A percentile compares a stretch with the other conserved stretches of the same genome.
These are phyloP conservation scores for Quambalaria eucalypti DNA, from an alignment of 1,284 basidiomycete species.

Conservation along the genomic window DNA sequence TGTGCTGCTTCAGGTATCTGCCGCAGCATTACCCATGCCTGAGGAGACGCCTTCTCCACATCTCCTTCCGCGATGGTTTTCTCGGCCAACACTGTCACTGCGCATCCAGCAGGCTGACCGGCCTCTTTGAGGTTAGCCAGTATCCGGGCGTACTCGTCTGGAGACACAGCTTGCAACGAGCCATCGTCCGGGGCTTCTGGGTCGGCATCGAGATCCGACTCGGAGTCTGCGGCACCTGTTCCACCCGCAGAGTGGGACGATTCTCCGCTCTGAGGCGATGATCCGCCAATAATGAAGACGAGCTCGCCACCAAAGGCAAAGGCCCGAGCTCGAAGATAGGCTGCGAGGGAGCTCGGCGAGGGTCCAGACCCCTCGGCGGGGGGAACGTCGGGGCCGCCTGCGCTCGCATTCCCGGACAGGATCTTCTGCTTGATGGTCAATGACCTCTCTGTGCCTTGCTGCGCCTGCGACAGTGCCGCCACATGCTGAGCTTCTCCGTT, in stretches of 20 bases:
- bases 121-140: constrained; percentile 18
- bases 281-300: neutral
- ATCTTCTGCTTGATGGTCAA: neutral
- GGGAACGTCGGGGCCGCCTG: neutral
- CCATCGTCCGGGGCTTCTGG: too few relatives aligned
- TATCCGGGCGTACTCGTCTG: neutral
- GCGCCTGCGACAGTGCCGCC: neutral
- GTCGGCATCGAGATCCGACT: neutral
- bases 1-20: constrained; percentile 37
- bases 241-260: neutral
- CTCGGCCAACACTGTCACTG: constrained; percentile 15
- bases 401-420: neutral
- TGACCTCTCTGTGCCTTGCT: neutral
- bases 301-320: neutral
- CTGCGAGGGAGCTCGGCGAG: neutral
- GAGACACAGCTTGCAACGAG: neutral
- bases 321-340: neutral
- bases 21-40: constrained; percentile 22
- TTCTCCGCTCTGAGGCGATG: neutral
- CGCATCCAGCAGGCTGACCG: constrained; percentile 16
- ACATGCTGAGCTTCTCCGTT: too few relatives aligned
- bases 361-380: neutral
- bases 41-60: constrained; percentile 9
- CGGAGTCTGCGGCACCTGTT: too few relatives aligned
- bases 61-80: too few relatives aligned